A percentile compares a stretch with the other conserved stretches of the same genome.
phyloP scores from a whole-genome alignment of 1,139 yeast species.

The Chernovozyma sophiae-reginae region DNA sequence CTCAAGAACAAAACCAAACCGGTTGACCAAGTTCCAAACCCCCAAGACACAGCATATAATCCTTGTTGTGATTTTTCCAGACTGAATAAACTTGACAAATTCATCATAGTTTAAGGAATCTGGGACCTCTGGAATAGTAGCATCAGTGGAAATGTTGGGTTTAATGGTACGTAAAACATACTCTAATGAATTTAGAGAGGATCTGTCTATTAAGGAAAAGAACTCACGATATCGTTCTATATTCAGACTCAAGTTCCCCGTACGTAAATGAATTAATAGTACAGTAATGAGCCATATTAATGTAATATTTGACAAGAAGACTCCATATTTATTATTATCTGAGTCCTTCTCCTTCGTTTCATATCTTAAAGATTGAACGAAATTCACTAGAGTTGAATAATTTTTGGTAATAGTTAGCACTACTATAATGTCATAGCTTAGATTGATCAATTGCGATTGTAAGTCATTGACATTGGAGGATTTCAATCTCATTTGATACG shows the following conservation, averaged over 20 bases:
- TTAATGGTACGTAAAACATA: slow-evolving; percentile 17
- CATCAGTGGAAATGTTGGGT: slow-evolving; percentile 12
- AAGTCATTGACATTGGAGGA: slow-evolving; percentile 8
- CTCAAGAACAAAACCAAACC: slow-evolving; percentile 13
- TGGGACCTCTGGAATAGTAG: not conserved
- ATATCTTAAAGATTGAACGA: slow-evolving; percentile 19
- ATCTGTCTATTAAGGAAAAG: slow-evolving; percentile 9
- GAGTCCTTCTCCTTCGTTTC: slow-evolving; percentile 8
- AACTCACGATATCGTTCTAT: not conserved
- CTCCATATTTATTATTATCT: not conserved
- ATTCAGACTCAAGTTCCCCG: not conserved
- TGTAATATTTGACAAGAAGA: not conserved
- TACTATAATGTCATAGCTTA: slow-evolving; percentile 32
- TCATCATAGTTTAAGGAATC: slow-evolving; percentile 8
- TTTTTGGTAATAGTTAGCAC: slow-evolving; percentile 29
- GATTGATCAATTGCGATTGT: slow-evolving; percentile 21
- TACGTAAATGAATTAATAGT: not conserved
- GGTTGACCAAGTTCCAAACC: slow-evolving; percentile 30
- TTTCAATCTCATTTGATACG: slow-evolving; percentile 33
- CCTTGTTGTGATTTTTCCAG: slow-evolving; percentile 23
- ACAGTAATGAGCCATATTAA: slow-evolving; percentile 3
- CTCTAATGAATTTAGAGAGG: slow-evolving; percentile 11
- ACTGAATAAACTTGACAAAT: slow-evolving; percentile 14
- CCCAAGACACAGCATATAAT: slow-evolving; percentile 30
- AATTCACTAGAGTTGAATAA: slow-evolving; percentile 25